Evolutionary conservation across 1,139 yeast species (phyloP), one percentile per base, ranked within the genome.

Genomic region (Saccharomyces hybrid): DNA sequence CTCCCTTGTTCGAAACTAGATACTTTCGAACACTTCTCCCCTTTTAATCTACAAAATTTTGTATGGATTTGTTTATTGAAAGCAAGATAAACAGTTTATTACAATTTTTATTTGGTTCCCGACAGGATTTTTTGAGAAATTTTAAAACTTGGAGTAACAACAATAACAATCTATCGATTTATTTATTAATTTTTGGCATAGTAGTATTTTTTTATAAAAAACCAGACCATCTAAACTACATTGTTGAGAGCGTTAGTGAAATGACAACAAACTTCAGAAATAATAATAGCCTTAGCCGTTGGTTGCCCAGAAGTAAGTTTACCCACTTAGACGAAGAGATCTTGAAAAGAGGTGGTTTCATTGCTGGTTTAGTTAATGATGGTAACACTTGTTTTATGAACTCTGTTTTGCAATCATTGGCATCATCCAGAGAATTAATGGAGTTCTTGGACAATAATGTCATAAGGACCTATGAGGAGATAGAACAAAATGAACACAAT

Each of bases 361-460:
- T 88, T 42, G 97, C 96, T 27, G 97, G 97, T 1, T 75, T 90
- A 47, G 79, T 82, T 58, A 90, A 90, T 69, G 97, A 89, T 60
- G 97, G 97, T 13, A 90, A 90, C 65, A 88, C 96, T 0, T 90
- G 97, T 69, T 90, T 90, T 64, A 89, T 90, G 95, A 90, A 90
- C 70, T 83, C 90, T 23, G 96, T 90, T 1, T 74, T 90, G 42
- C 97, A 90, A 70, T 80, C 89, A 13, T 73, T 90, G 59, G 91
- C 96, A 0, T 85, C 95, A 0, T 84, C 95, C 1, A 76, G 78
- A 41, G 81, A 84, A 51, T 73, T 90, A 32, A 61, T 78, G 41
- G 73, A 75, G 31, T 88, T 86, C 63, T 74, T 88, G 54, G 81
- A 82, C 52, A 86, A 86, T 1, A 70, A 73, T 27, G 67, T 82